Conservation (phyloP, 768 basidiomycete species). For the Clathrus columnatus region DNA sequence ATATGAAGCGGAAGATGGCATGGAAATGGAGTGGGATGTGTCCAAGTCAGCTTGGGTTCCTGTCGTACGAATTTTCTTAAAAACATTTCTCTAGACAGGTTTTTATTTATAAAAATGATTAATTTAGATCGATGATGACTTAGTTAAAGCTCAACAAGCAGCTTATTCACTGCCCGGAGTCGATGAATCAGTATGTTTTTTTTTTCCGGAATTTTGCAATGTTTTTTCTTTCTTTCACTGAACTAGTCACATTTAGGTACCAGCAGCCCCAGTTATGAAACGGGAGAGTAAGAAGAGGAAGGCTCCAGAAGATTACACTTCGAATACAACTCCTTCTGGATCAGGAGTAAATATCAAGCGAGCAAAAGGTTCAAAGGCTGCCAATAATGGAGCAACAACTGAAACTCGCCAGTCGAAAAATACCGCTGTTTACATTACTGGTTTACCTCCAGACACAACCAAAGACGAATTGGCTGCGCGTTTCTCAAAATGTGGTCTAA, state of each 20-base stretch:
- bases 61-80: slow-evolving; percentile 45
- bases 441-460: slow-evolving; percentile 70
- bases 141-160: slow-evolving; percentile 84
- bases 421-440: slow-evolving; percentile 85
- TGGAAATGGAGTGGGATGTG: slow-evolving; percentile 85
- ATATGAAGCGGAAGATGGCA: slow-evolving; percentile 81
- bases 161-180: slow-evolving; percentile 90
- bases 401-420: slow-evolving; percentile 64
- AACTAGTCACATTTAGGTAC: slow-evolving; percentile 43
- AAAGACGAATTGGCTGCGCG: slow-evolving; percentile 67
- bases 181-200: slow-evolving; percentile 75
- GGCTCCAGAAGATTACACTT: slow-evolving; percentile 63
- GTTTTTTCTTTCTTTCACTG: slow-evolving; percentile 16
- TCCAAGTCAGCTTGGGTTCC: slow-evolving; percentile 74
- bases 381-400: slow-evolving; percentile 21
- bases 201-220: slow-evolving; percentile 8
- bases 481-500: slow-evolving; percentile 88
- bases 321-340: slow-evolving; percentile 36
- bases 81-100: not conserved
- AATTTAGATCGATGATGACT: slow-evolving; percentile 74
- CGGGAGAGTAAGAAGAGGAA: slow-evolving; percentile 67
- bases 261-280: slow-evolving; percentile 78
- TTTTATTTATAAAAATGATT: not conserved
- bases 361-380: slow-evolving; percentile 46
- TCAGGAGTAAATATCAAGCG: slow-evolving; percentile 57